Percentiles rank a stretch among this genome's conserved stretches.
Conservation (phyloP, 148 eudicot genomes). For the Linanthus parryae region DNA sequence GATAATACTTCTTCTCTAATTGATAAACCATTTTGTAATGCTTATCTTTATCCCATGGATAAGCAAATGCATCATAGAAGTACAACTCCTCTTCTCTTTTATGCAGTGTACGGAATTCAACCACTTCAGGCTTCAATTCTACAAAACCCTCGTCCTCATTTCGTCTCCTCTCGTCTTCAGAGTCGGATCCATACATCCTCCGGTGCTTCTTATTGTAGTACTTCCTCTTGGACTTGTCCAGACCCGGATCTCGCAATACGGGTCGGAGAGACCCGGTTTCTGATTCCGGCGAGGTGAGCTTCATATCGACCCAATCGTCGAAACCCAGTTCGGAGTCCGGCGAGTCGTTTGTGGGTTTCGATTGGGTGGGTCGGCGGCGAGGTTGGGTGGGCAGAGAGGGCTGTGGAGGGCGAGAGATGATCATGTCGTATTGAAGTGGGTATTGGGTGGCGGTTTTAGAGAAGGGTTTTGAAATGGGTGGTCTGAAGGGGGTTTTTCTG, state of each 20-base stretch:
- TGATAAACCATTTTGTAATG: conserved; percentile 99
- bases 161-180: conserved; percentile 52
- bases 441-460: conserved; percentile 57
- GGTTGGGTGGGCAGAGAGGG: conserved; percentile 16
- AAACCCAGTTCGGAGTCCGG: conserved; percentile 37
- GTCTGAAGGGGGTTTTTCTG: too few species aligned
- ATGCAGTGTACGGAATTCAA: conserved; percentile 71
- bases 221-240: conserved; percentile 83
- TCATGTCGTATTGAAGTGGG: conserved; percentile 94
- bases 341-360: conserved; percentile 24
- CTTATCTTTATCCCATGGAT: conserved; percentile 96
- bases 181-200: conserved; percentile 86
- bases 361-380: conserved; percentile 21
- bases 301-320: conserved; percentile 78
- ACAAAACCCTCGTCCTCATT: conserved; percentile 39
- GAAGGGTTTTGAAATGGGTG: conserved; percentile 17
- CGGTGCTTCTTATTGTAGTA: conserved; percentile 71
- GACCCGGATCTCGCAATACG: conserved; percentile 1
- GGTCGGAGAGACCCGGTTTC: conserved; percentile 10
- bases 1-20: conserved; percentile 95
- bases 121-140: conserved; percentile 86
- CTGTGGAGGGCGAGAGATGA: conserved; percentile 56
- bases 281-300: conserved; percentile 22
- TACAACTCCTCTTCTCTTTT: conserved; percentile 85
- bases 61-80: conserved; percentile 78